Base-by-base conservation (phyloP, 371 early-diverging fungal genomes). In the Circinella umbellata region DNA sequence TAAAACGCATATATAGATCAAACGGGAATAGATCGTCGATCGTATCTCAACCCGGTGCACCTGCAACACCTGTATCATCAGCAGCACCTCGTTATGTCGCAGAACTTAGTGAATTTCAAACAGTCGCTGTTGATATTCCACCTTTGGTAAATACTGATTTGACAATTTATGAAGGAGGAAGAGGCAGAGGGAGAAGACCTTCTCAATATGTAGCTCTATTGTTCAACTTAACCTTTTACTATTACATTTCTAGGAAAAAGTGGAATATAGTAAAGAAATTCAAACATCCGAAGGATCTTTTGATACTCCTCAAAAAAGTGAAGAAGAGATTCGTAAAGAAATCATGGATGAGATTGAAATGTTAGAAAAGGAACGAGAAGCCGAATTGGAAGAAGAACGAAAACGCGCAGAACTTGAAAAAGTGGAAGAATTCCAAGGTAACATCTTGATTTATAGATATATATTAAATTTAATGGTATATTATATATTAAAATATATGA, bases 231-330 rank as follows among this genome's bases (percentile, higher is more conserved):
- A 35, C 20, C 61, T 61, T 61, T 61, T 38, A 13, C 17, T 20
- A 42, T 63, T 38, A 54, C 54, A 7, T n/a, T 34, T 57, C 9
- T 69, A 93, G 92, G 96, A 95, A 82, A 85, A 85, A 61, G 93
- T 96, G n/a, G 88, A 89, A 20, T 97, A 97, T 81, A 92, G 88
- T 78, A 96, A 96, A 78, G 96, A 94, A 70, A 89, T 91, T 17
- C 98, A 98, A 72, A 96, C 96, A 4, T 81, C 86, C 2, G 92
- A 89, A 57, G 84, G 80, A 48, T 82, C 83, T 8, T 83, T 82
- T 70, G 91, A 90, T 68, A 84, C 81, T 61, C 89, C 89, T 1
- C 74, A 84, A 46, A 57, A 74, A 7, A 78, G 84, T 46, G 92
- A 92, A 72, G 87, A 89, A 66, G 90, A 89, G 61, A 83, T 91